Base-by-base conservation (phyloP, 176 grass and related monocot species). In the Oryza meridionalis region DNA sequence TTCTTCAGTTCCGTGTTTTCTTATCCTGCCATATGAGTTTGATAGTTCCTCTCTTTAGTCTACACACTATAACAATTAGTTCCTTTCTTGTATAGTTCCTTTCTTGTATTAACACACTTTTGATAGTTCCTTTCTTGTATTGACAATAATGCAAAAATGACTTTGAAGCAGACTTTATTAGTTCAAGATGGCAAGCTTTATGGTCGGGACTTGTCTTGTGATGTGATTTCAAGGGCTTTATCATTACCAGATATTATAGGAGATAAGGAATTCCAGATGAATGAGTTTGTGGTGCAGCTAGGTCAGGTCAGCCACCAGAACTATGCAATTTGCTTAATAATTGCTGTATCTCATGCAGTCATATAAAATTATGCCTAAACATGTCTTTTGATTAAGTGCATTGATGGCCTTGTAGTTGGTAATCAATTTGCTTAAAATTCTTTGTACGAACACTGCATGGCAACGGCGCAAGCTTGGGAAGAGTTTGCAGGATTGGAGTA, bases 391-490 rank as follows among this genome's bases (percentile, higher is more conserved):
- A 83, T 73, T 62, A 74, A 75, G 73, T 77, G 40, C 27, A 26
- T 70, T 78, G 66, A 91, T 85, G 37, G 65, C 44, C 49, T 82
- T 89, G 77, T 80, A 98, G 96, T 80, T 98, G 84, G 81, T 95
- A 80, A 74, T 87, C 76, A 92, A 93, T 76, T 85, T 93, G 87
- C 85, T 98, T 46, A 98, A 98, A 88, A 98, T 98, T 82, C 87
- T 95, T 37, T 98, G 93, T 87, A 92, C 93, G 88, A 95, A 98
- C 72, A 90, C 85, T 89, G 88, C 96, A 90, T 98, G 96, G 96
- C 96, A 98, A 85, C 84, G 96, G 5, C 96, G 93, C 69, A 98
- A 98, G 82, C 96, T 98, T 89, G 96, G 96, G 62, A 98, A 98
- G 84, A 93, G 90, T 64, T 88, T 98, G 74, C 96, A 98, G 73